These are phyloP conservation scores for Albatrellus ellisii DNA, from an alignment of 768 basidiomycete genomes.

Conservation along the genomic window DNA sequence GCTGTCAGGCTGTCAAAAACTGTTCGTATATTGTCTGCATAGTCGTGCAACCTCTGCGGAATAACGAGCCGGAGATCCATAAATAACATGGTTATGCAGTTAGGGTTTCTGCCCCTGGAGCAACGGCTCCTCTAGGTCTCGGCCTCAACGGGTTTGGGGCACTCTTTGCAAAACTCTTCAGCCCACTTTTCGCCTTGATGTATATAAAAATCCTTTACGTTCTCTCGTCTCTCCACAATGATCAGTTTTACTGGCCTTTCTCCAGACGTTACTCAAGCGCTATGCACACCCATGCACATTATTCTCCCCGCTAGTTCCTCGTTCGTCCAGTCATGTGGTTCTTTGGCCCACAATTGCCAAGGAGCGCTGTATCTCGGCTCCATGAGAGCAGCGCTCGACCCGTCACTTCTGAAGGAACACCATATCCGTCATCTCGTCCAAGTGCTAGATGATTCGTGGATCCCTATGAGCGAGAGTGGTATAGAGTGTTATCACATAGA, in stretches of 20 bases:
- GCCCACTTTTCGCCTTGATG: too few relatives aligned
- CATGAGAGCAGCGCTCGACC: slow-evolving; percentile 45
- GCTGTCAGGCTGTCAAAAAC: too few relatives aligned
- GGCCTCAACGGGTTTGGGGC: too few relatives aligned
- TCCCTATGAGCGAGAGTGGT: slow-evolving; percentile 25
- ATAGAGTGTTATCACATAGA: slow-evolving; percentile 50
- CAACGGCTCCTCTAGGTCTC: too few relatives aligned
- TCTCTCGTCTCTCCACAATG: slow-evolving; percentile 27
- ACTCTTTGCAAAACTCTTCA: too few relatives aligned
- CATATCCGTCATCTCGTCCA: slow-evolving; percentile 50
- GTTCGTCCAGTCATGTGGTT: slow-evolving; percentile 27
- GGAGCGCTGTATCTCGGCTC: slow-evolving; percentile 64
- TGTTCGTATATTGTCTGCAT: too few relatives aligned
- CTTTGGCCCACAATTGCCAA: slow-evolving; percentile 21
- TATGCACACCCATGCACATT: slow-evolving; percentile 79
- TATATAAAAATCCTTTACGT: neutral
- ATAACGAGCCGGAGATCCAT: too few relatives aligned
- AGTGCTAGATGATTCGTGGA: slow-evolving; percentile 54
- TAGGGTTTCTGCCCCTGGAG: too few relatives aligned
- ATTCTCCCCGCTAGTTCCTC: slow-evolving; percentile 34
- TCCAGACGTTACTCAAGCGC: slow-evolving; percentile 67
- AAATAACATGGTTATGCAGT: too few relatives aligned
- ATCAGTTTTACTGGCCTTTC: slow-evolving; percentile 69
- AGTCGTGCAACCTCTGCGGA: too few relatives aligned
- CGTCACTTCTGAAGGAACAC: slow-evolving; percentile 33